Percentiles rank a stretch among this genome's conserved stretches.
These are phyloP conservation scores for Talaromyces sp. DNA, from an alignment of 2,329 filamentous ascomycete species.

Conservation along the genomic window DNA sequence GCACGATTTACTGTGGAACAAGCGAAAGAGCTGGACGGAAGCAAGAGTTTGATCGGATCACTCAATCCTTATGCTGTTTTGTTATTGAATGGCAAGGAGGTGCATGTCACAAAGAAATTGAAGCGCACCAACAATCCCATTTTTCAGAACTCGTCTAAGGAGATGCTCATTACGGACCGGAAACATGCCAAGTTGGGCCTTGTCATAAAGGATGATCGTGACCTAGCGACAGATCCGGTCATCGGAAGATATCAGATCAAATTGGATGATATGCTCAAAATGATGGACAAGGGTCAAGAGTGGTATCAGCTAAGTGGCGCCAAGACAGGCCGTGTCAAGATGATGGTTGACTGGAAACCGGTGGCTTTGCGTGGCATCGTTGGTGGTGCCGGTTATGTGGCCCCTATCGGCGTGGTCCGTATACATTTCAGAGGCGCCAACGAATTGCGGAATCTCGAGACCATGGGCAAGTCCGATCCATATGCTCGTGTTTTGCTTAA, in stretches of 20 bases:
- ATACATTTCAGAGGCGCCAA: slow-evolving; percentile 83
- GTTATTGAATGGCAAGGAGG: slow-evolving; percentile 85
- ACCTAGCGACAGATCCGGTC: slow-evolving; percentile 75
- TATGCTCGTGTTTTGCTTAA: slow-evolving; percentile 87
- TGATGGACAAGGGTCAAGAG: slow-evolving; percentile 88
- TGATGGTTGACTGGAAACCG: slow-evolving; percentile 92
- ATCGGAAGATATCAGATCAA: slow-evolving; percentile 94
- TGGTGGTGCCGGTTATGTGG: slow-evolving; percentile 81
- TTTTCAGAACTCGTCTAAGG: slow-evolving; percentile 88
- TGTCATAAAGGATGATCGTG: slow-evolving; percentile 92
- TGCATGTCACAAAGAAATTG: slow-evolving; percentile 84
- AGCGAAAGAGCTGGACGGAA: slow-evolving; percentile 90
- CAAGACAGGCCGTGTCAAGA: slow-evolving; percentile 80
- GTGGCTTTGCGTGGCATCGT: slow-evolving; percentile 77
- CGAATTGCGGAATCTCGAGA: slow-evolving; percentile 86
- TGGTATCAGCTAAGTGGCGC: slow-evolving; percentile 88
- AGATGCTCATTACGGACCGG: slow-evolving; percentile 90
- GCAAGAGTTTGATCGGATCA: slow-evolving; percentile 84
- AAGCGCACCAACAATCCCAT: slow-evolving; percentile 98
- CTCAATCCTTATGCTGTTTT: slow-evolving; percentile 89
- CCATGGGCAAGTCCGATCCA: slow-evolving; percentile 93
- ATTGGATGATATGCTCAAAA: slow-evolving; percentile 85
- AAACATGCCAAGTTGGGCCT: slow-evolving; percentile 87
- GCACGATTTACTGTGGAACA: slow-evolving; percentile 90
- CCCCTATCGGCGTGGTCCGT: slow-evolving; percentile 91